Base-by-base conservation (phyloP, 495 filamentous ascomycete species). In the Antarctomyces pellizariae region DNA sequence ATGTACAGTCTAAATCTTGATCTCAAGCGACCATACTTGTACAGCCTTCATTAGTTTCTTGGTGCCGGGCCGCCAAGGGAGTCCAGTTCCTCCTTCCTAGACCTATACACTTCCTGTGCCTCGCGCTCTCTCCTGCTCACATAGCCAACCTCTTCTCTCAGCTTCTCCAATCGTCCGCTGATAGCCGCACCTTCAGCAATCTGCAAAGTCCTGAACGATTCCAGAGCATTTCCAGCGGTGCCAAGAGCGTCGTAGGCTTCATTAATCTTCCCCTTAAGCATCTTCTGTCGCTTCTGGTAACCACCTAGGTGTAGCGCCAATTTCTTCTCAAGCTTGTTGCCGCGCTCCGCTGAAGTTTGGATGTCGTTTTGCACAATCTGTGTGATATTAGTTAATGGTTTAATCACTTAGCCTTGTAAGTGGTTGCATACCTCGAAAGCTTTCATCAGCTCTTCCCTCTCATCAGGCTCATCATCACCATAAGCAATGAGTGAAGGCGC, bases 311-410 rank as follows among this genome's bases (percentile, higher is more conserved):
- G 69, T 24, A 89, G 49, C 4, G 62, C 60, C n/a, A 97, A 64
- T 52, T 92, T 93, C 56, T 91, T 91, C 47, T 97, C 83, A 7
- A 82, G 52, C 45, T 80, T 86, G 38, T 77, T 79, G 25, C 71
- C 75, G 27, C 67, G 62, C 32, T 79, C 68, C 3, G 84, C 84
- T 0, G 67, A 68, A 3, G 57, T 58, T 29, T 70, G 57, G 25
- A 90, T 64, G 5, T 60, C 54, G 17, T 73, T 61, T 43, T 89
- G 69, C 5, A 79, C 58, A 12, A 63, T 61, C 62, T 86, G 43
- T 48, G 42, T 33, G 26, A 31, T 47, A 45, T 53, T 52, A 53
- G 46, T 26, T 34, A 21, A 11, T 18, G n/a, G 44, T 39, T 18
- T 50, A 19, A 8, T 12, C 15, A 28, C 17, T 31, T 12, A 26